Conservation (phyloP, 139 green algal species). For the Ostreobium quekettii region DNA sequence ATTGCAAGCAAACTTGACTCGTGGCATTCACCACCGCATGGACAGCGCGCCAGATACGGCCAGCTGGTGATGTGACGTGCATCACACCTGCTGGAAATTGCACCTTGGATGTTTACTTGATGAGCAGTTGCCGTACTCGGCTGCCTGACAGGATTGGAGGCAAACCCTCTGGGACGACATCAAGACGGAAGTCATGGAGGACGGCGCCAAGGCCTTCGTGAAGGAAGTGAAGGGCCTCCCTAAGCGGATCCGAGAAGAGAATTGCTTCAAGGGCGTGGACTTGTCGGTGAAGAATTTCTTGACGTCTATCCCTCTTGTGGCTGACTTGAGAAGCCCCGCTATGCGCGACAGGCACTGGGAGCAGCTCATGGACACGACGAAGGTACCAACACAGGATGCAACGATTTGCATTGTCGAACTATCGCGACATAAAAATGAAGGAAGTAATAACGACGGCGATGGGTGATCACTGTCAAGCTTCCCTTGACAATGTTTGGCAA, state of each 20-base stretch:
- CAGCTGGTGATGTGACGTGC: background rate
- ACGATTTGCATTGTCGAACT: background rate
- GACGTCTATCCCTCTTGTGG: conserved; percentile 63
- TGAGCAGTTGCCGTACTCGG: background rate
- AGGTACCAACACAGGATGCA: conserved; percentile 25
- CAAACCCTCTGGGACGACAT: conserved; percentile 69
- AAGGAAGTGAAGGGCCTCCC: conserved; percentile 63
- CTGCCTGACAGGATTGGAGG: conserved; percentile 38
- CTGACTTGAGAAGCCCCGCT: conserved; percentile 60
- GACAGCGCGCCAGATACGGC: background rate
- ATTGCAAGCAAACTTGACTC: no score
- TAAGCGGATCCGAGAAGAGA: conserved; percentile 51
- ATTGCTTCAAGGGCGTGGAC: conserved; percentile 65
- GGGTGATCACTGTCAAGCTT: no score
- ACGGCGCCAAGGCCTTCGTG: conserved; percentile 71
- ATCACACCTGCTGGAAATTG: background rate
- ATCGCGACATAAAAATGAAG: no score
- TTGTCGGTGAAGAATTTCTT: conserved; percentile 70
- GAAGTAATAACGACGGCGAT: no score
- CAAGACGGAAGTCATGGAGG: conserved; percentile 69
- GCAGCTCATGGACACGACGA: conserved; percentile 68
- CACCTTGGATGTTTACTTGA: no score
- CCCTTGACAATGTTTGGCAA: no score
- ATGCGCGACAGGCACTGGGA: conserved; percentile 72
- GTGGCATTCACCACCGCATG: no score